These are phyloP conservation scores for Rhizopogon vesiculosus DNA, from an alignment of 768 basidiomycete species.

Conservation along the genomic window DNA sequence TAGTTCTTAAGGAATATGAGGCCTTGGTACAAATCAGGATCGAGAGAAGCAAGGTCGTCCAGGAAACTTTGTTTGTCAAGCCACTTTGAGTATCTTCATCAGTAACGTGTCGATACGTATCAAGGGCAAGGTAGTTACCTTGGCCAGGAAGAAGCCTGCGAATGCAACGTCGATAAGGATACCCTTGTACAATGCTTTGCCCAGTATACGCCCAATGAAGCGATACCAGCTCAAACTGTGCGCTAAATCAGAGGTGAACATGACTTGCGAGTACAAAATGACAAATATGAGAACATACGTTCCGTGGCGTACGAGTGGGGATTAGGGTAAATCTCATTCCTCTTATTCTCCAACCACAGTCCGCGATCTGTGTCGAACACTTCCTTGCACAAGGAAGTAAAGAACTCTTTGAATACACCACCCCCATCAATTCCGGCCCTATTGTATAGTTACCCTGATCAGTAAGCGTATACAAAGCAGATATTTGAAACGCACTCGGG, in stretches of 20 bases:
- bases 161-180: constrained; percentile 94
- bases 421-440: constrained; percentile 95
- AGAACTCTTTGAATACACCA: constrained; percentile 96
- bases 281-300: constrained; percentile 39
- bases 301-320: constrained; percentile 91
- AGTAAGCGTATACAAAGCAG: not conserved
- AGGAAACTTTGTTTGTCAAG: constrained; percentile 88
- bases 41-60: constrained; percentile 89
- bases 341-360: constrained; percentile 85
- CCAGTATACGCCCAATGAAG: constrained; percentile 90
- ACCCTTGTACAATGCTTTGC: constrained; percentile 95
- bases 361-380: constrained; percentile 95
- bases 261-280: not conserved
- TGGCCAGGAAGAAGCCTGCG: constrained; percentile 91
- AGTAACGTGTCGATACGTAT: not conserved
- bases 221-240: constrained; percentile 90
- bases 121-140: constrained; percentile 38
- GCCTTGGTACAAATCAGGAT: constrained; percentile 89
- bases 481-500: constrained; percentile 58
- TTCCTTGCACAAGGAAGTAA: constrained; percentile 89
- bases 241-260: constrained; percentile 34
- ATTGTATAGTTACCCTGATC: not conserved
- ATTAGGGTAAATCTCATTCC: constrained; percentile 94
- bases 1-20: constrained; percentile 93
- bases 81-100: constrained; percentile 51